Percentiles rank a stretch among this genome's conserved stretches.
phyloP scores from a whole-genome alignment of 2,329 filamentous ascomycete species.

The Colletotrichum kahawae region DNA sequence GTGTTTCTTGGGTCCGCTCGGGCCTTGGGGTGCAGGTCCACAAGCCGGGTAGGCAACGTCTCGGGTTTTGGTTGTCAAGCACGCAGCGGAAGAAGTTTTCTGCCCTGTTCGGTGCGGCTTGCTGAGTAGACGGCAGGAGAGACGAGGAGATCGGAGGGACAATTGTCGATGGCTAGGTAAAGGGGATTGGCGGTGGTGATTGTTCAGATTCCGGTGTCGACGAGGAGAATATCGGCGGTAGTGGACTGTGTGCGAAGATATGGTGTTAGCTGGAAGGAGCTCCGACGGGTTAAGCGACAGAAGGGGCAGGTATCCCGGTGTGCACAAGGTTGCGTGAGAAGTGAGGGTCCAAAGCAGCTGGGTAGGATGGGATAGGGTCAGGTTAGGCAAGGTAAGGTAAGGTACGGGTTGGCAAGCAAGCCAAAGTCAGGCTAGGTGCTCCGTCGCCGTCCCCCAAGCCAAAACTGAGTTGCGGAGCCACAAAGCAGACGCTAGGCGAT shows the following conservation, averaged over 20 bases:
- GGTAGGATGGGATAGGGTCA: not conserved
- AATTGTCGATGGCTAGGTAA: not conserved
- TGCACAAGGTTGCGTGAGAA: constrained; percentile 8
- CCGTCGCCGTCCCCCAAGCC: not conserved
- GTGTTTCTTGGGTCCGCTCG: constrained; percentile 24
- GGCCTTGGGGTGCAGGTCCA: constrained; percentile 21
- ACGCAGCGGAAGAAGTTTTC: not conserved
- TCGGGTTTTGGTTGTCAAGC: not conserved
- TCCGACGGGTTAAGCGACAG: constrained; percentile 18
- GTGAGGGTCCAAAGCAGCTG: constrained; percentile 8
- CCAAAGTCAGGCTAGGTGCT: not conserved
- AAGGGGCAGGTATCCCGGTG: constrained; percentile 16
- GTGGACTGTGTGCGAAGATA: not conserved
- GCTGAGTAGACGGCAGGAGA: not conserved
- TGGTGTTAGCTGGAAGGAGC: constrained; percentile 16
- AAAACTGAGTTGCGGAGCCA: not conserved
- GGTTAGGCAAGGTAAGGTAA: not conserved
- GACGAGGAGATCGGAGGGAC: not conserved
- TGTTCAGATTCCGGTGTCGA: not conserved
- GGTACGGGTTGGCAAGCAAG: not conserved
- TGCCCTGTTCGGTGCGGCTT: not conserved
- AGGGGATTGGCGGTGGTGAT: not conserved
- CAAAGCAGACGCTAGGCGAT: not conserved
- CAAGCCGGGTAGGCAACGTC: constrained; percentile 19
- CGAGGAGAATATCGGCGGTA: not conserved